Conservation (phyloP, 495 filamentous ascomycete species). For the Chaetomium tenue region DNA sequence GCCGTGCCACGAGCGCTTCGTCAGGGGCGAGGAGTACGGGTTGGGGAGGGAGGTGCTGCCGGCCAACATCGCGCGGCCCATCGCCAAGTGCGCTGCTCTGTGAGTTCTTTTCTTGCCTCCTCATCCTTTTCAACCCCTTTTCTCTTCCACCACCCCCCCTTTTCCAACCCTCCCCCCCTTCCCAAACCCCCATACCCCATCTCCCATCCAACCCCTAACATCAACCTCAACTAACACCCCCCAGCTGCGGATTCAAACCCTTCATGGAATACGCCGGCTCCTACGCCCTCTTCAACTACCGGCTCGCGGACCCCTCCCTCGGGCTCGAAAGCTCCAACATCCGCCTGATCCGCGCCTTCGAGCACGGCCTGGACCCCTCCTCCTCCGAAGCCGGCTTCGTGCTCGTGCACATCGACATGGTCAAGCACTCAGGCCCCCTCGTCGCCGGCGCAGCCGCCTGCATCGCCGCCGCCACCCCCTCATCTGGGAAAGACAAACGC, state of each 20-base stretch:
- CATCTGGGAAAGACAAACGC: too few relatives aligned
- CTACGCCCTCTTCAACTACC: constrained; percentile 89
- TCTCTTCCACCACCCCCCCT: neutral
- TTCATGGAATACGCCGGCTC: constrained; percentile 96
- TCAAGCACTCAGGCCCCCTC: constrained; percentile 68
- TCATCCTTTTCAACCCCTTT: neutral
- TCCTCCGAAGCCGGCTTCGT: constrained; percentile 94
- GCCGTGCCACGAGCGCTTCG: constrained; percentile 78
- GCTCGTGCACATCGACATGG: constrained; percentile 80
- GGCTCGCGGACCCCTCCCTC: constrained; percentile 59
- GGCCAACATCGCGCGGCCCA: constrained; percentile 65
- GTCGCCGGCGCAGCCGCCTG: constrained; percentile 65
- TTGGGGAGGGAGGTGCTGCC: constrained; percentile 71
- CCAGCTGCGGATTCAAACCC: constrained; percentile 66
- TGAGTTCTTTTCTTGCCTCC: constrained; percentile 12
- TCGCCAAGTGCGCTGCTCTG: constrained; percentile 64
- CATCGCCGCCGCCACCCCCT: constrained; percentile 53
- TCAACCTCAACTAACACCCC: neutral
- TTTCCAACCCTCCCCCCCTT: neutral
- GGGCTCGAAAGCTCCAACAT: constrained; percentile 76
- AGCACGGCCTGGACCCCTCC: constrained; percentile 75
- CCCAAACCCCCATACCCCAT: neutral
- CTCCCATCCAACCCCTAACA: neutral
- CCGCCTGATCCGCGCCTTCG: constrained; percentile 82
- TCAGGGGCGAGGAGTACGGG: constrained; percentile 68